phyloP scores from a whole-genome alignment of 75 land plant species.

The Cryptomeria japonica region DNA sequence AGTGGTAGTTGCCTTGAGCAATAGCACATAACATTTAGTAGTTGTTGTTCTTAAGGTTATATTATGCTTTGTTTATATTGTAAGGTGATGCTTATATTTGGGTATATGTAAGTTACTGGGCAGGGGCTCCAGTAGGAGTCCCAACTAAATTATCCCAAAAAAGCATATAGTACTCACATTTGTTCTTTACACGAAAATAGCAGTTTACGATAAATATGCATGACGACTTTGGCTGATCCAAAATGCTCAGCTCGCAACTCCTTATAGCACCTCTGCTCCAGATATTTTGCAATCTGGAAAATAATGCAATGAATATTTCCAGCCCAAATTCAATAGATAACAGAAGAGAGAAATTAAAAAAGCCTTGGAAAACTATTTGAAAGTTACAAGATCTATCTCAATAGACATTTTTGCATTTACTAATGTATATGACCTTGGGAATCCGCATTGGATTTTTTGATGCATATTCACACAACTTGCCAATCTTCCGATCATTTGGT shows the following conservation, averaged over 20 bases:
- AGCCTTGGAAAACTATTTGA: not conserved
- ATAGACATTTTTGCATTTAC: not conserved
- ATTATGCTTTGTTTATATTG: no score
- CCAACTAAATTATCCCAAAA: no score
- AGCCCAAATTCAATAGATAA: not conserved
- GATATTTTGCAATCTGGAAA: constrained; percentile 67
- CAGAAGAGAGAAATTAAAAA: constrained; percentile 4
- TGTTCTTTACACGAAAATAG: constrained; percentile 88
- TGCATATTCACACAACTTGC: constrained; percentile 91
- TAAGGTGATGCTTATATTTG: no score
- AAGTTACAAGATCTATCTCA: not conserved
- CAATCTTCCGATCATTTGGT: constrained; percentile 95
- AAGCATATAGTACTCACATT: constrained; percentile 57
- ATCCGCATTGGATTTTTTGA: constrained; percentile 89
- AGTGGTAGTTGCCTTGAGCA: no score
- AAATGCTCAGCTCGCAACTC: constrained; percentile 79
- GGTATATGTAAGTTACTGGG: not conserved
- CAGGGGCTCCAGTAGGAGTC: no score
- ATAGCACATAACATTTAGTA: no score
- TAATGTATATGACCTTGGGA: constrained; percentile 70
- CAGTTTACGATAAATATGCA: constrained; percentile 76
- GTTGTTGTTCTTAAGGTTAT: no score
- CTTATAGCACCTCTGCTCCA: constrained; percentile 93
- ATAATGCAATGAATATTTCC: constrained; percentile 3
- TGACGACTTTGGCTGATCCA: constrained; percentile 65